Evolutionary conservation across 352 stramenopile species (phyloP), one percentile per base, ranked within the genome.

Genomic region (Globisporangium abappressorium): DNA sequence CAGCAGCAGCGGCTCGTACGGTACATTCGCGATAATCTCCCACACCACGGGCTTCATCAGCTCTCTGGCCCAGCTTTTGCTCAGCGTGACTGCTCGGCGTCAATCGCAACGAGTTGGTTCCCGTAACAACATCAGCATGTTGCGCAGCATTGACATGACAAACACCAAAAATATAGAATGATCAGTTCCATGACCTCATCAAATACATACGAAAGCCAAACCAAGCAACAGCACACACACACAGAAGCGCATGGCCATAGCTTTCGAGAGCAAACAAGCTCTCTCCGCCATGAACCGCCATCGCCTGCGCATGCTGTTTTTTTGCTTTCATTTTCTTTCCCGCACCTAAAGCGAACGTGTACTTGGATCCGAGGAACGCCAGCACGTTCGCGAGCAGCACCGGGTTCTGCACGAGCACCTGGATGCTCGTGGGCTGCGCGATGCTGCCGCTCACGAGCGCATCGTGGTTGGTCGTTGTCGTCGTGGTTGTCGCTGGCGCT

Each of bases 41-140:
- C 89, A 96, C 51, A 94, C 75, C 2, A 75, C 73, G 0, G 89
- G 89, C 65, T 89, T 91, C 81, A 92, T 93, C 66, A 96, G 79
- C 61, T 93, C 87, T 28, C 85, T 79, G 15, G 89, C 85, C 89
- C 87, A 94, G 43, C 70, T 85, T 20, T 76, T 80, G 62, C 83
- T 93, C 58, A 94, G 38, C 34, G 72, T 84, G 55, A 93, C 87
- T 95, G 63, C 26, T 63, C 22, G 20, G 9, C 11, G 6, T 2
- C 22, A 43, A 38, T 1, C 20, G 36, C 7, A 57, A n/a, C 0
- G 43, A 38, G 36, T 46, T 15, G 18, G 12, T 22, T 2, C 24
- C 5, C 18, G 53, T 11, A n/a, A 30, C 53, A 34, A 24, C 54
- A 46, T 46, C 38, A 46, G 43, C 43, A 51, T 3, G 6, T 20